A percentile compares a stretch with the other conserved stretches of the same genome.
These are phyloP conservation scores for Anisodus acutangulus DNA, from an alignment of 257 asterid species.

Conservation along the genomic window DNA sequence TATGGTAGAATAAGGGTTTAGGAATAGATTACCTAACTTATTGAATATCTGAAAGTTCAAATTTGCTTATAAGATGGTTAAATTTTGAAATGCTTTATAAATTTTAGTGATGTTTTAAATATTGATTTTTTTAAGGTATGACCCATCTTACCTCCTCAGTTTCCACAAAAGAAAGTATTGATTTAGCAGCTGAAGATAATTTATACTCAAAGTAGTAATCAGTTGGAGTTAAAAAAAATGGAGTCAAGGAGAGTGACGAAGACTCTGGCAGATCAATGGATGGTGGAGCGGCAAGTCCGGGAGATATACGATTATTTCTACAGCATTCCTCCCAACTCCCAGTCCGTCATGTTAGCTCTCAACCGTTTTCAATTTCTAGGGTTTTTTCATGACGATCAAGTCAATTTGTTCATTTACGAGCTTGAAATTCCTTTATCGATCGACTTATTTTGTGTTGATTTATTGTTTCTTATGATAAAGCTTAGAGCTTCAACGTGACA, in stretches of 20 bases:
- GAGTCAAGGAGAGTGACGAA: slow-evolving; percentile 52
- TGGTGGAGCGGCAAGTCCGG: slow-evolving; percentile 63
- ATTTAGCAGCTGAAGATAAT: no score
- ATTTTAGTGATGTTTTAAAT: no score
- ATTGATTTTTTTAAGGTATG: no score
- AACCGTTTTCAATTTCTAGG: slow-evolving; percentile 37
- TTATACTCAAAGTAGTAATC: neutral
- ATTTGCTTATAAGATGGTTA: no score
- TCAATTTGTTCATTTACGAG: no score
- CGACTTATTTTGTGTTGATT: slow-evolving; percentile 1
- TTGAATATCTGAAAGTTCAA: no score
- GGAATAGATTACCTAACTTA: no score
- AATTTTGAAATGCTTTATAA: no score
- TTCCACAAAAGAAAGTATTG: no score
- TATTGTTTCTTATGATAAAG: slow-evolving; percentile 1
- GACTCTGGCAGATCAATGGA: slow-evolving; percentile 83
- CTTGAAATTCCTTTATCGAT: neutral
- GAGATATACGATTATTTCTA: slow-evolving; percentile 54
- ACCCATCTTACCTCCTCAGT: no score
- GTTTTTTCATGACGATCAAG: slow-evolving; percentile 18
- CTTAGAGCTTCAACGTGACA: slow-evolving; percentile 81
- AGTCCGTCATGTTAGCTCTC: slow-evolving; percentile 61
- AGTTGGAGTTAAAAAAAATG: slow-evolving; percentile 30
- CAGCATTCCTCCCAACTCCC: slow-evolving; percentile 70
- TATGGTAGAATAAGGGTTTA: no score